A percentile compares a stretch with the other conserved stretches of the same genome.
These are phyloP conservation scores for Kuraishia capsulata DNA, from an alignment of 805 yeast genomes.

Conservation along the genomic window DNA sequence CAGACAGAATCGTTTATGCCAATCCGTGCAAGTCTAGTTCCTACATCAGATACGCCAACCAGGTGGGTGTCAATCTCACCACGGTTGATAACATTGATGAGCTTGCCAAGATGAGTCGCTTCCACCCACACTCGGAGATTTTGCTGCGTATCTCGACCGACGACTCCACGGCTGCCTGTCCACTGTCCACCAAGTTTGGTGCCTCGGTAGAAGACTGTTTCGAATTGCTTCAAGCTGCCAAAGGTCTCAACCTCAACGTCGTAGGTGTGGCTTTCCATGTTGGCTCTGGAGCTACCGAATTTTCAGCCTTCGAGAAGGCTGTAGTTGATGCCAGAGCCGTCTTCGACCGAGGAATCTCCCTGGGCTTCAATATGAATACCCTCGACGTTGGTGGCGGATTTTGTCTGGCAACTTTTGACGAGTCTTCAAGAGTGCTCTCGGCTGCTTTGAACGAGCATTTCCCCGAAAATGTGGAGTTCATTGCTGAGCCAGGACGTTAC, in stretches of 20 bases:
- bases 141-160: constrained; percentile 82
- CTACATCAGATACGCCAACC: constrained; percentile 63
- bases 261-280: constrained; percentile 92
- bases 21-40: constrained; percentile 91
- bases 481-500: constrained; percentile 94
- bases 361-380: constrained; percentile 40
- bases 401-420: constrained; percentile 46
- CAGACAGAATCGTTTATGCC: constrained; percentile 75
- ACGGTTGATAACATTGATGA: constrained; percentile 90
- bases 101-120: constrained; percentile 57
- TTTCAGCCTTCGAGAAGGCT: constrained; percentile 57
- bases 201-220: constrained; percentile 51
- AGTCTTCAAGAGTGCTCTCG: constrained; percentile 49
- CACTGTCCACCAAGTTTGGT: constrained; percentile 84
- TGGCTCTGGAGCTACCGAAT: constrained; percentile 87
- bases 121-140: constrained; percentile 61
- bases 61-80: constrained; percentile 51
- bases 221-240: constrained; percentile 51
- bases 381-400: constrained; percentile 96
- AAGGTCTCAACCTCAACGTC: constrained; percentile 50
- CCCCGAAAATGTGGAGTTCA: constrained; percentile 44
- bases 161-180: constrained; percentile 80
- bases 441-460: constrained; percentile 48
- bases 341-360: constrained; percentile 46
- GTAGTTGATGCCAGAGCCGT: constrained; percentile 59